Percentiles rank a stretch among this genome's conserved stretches.
These are phyloP conservation scores for Cubamyces lactineus DNA, from an alignment of 768 basidiomycete genomes.

Conservation along the genomic window DNA sequence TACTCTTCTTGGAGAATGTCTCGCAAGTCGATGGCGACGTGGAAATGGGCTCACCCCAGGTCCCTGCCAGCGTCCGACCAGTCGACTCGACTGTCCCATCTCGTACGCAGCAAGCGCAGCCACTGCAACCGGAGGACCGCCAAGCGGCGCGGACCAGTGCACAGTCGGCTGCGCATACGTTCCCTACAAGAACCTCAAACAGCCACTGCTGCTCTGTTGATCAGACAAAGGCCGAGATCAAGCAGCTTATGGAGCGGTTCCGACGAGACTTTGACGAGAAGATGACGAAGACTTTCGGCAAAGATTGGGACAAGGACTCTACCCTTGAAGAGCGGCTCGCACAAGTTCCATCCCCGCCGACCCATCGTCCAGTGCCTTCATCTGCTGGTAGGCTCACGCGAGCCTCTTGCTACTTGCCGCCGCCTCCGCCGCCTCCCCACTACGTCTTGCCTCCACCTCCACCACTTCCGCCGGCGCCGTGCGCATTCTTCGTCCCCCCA, in stretches of 20 bases:
- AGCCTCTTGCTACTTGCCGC: not conserved
- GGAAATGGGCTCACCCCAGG: not conserved
- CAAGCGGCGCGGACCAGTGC: not conserved
- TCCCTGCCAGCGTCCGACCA: not conserved
- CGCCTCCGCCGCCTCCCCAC: conserved; percentile 2
- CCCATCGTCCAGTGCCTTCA: conserved; percentile 2
- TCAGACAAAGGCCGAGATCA: conserved; percentile 26
- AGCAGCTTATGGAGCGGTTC: conserved; percentile 24
- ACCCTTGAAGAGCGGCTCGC: conserved; percentile 1
- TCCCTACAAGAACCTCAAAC: not conserved
- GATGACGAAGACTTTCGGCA: conserved; percentile 27
- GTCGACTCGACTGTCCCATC: not conserved
- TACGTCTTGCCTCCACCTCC: not conserved
- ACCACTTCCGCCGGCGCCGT: conserved; percentile 6
- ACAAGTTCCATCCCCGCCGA: conserved; percentile 7
- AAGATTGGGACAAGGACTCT: conserved; percentile 20
- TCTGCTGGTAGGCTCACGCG: not conserved
- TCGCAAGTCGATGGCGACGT: conserved; percentile 6
- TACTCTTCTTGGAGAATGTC: conserved; percentile 5
- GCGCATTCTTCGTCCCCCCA: not conserved
- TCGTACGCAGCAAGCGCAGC: conserved; percentile 8
- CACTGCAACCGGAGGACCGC: not conserved
- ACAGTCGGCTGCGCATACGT: not conserved
- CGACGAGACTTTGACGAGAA: conserved; percentile 24
- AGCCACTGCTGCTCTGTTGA: conserved; percentile 23